A percentile compares a stretch with the other conserved stretches of the same genome.
These are phyloP conservation scores for Xylaria scruposa DNA, from an alignment of 495 filamentous ascomycete species.

Conservation along the genomic window DNA sequence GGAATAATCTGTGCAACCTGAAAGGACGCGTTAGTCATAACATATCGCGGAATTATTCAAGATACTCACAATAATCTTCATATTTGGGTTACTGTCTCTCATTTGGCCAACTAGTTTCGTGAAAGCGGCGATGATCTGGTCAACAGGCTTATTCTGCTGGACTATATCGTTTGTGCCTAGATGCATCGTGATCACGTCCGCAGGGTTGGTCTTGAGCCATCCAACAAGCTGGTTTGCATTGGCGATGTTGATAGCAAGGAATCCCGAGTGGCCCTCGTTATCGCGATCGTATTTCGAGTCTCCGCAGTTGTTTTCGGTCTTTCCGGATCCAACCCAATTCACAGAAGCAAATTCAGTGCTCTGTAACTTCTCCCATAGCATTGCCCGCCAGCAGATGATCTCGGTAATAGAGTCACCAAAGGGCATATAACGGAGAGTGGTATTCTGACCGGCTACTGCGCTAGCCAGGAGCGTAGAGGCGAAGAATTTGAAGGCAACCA, in stretches of 20 bases:
- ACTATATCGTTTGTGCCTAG: constrained; percentile 61
- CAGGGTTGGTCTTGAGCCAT: constrained; percentile 55
- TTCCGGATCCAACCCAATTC: constrained; percentile 57
- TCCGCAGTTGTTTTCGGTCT: constrained; percentile 47
- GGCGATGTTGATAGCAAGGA: constrained; percentile 57
- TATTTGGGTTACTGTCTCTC: constrained; percentile 54
- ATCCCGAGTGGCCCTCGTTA: constrained; percentile 62
- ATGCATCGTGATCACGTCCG: constrained; percentile 60
- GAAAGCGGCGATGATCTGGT: constrained; percentile 55
- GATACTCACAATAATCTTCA: constrained; percentile 57
- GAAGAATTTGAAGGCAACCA: constrained; percentile 38
- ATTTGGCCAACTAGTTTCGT: constrained; percentile 53
- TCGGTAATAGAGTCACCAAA: constrained; percentile 61
- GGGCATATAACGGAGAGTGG: constrained; percentile 53
- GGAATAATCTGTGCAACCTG: constrained; percentile 64
- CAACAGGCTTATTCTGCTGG: constrained; percentile 48
- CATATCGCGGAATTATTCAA: neutral
- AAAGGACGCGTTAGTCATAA: neutral
- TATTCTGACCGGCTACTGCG: constrained; percentile 36
- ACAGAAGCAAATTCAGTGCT: constrained; percentile 46
- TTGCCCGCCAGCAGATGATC: constrained; percentile 56
- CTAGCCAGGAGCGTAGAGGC: constrained; percentile 33
- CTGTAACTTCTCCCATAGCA: constrained; percentile 55
- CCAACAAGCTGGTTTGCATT: constrained; percentile 55
- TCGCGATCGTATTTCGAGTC: constrained; percentile 52